These are phyloP conservation scores for Pichia heedii DNA, from an alignment of 805 yeast species.

Conservation along the genomic window DNA sequence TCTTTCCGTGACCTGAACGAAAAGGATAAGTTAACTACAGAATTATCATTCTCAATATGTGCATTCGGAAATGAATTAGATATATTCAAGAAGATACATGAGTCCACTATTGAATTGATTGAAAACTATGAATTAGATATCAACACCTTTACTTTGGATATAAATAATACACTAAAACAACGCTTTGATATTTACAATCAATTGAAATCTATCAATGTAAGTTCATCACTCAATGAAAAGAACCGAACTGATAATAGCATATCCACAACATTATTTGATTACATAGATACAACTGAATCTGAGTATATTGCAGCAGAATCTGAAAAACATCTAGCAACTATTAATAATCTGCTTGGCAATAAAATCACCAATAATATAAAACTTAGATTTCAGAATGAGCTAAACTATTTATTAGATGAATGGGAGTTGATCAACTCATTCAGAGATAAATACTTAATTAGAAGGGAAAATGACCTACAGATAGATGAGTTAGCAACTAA, in stretches of 20 bases:
- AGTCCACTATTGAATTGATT: not conserved
- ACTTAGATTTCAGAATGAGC: conserved; percentile 19
- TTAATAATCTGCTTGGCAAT: conserved; percentile 12
- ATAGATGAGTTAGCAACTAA: conserved; percentile 26
- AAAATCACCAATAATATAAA: conserved; percentile 22
- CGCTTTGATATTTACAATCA: not conserved
- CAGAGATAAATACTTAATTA: conserved; percentile 7
- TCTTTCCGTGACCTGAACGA: not conserved
- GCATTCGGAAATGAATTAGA: not conserved
- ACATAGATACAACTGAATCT: not conserved
- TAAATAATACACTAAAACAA: not conserved
- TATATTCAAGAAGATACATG: not conserved
- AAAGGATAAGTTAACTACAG: not conserved
- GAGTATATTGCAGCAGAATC: not conserved
- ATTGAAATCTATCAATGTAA: conserved; percentile 17
- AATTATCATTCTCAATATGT: not conserved
- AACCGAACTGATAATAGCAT: not conserved
- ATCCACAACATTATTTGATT: not conserved
- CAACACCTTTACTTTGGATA: not conserved
- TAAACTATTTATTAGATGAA: conserved; percentile 15
- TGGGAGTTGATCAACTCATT: conserved; percentile 18
- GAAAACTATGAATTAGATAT: not conserved
- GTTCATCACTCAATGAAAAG: conserved; percentile 24
- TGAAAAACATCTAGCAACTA: not conserved
- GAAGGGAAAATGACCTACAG: conserved; percentile 15